These are phyloP conservation scores for Monilinia fructicola DNA, from an alignment of 2,329 filamentous ascomycete genomes.

Conservation along the genomic window DNA sequence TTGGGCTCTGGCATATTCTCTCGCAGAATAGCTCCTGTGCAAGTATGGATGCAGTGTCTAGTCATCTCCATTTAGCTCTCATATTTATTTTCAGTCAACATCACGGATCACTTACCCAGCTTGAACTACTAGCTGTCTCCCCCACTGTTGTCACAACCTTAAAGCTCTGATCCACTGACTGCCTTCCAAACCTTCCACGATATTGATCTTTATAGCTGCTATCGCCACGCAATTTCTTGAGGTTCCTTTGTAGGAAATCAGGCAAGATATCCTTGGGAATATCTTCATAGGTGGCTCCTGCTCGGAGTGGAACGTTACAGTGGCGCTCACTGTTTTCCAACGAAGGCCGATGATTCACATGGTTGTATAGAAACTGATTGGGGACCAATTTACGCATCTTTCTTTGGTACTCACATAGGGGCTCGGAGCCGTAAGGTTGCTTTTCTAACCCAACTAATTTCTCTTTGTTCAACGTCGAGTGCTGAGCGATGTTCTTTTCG, in stretches of 20 bases:
- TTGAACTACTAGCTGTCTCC: not conserved
- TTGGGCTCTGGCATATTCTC: slow-evolving; percentile 28
- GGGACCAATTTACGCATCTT: not conserved
- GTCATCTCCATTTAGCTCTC: not conserved
- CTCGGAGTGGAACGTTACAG: slow-evolving; percentile 23
- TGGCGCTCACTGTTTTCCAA: slow-evolving; percentile 4
- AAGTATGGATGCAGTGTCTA: slow-evolving; percentile 26
- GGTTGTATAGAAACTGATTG: slow-evolving; percentile 20
- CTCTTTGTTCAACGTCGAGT: not conserved
- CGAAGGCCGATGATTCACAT: slow-evolving; percentile 10
- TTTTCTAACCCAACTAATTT: slow-evolving; percentile 13
- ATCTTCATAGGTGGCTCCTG: slow-evolving; percentile 19
- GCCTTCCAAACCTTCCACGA: not conserved
- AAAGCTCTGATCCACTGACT: not conserved
- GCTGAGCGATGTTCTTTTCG: slow-evolving; percentile 8
- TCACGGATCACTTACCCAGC: not conserved
- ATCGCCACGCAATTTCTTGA: too few species aligned
- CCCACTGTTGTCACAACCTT: slow-evolving; percentile 10
- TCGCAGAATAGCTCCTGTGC: slow-evolving; percentile 22
- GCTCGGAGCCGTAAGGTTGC: slow-evolving; percentile 20
- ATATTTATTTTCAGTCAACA: too few species aligned
- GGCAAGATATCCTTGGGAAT: slow-evolving; percentile 10
- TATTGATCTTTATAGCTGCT: not conserved
- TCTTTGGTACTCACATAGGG: slow-evolving; percentile 27
- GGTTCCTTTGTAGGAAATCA: not conserved